Percentiles rank a stretch among this genome's conserved stretches.
Evolutionary conservation across 768 basidiomycete species (phyloP).

Genomic region (Tylopilus felleus): DNA sequence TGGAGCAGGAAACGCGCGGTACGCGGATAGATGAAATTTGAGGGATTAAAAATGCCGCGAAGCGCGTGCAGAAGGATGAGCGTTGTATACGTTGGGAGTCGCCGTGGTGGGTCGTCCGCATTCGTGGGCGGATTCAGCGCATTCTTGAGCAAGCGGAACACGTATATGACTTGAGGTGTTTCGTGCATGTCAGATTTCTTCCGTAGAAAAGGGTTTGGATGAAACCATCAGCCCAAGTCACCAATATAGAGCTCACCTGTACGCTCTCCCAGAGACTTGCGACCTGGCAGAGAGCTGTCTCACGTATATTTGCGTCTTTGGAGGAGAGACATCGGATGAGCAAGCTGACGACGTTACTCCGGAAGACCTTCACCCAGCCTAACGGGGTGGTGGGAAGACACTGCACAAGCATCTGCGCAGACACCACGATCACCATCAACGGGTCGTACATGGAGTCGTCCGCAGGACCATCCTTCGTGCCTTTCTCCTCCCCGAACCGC

Average conservation of each 20-base stretch:
- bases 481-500: conserved; percentile 38
- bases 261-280: conserved; percentile 57
- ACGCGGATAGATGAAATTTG: conserved; percentile 83
- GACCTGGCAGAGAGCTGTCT: conserved; percentile 58
- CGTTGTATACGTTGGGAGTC: conserved; percentile 75
- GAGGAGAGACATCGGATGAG: conserved; percentile 72
- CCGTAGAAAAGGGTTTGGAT: not conserved
- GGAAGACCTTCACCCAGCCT: conserved; percentile 80
- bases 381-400: conserved; percentile 54
- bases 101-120: conserved; percentile 52
- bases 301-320: conserved; percentile 56
- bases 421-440: conserved; percentile 65
- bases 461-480: conserved; percentile 19
- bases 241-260: conserved; percentile 45
- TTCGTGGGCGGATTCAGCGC: conserved; percentile 9
- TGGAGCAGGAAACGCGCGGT: conserved; percentile 88
- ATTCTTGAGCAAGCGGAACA: conserved; percentile 45
- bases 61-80: conserved; percentile 83
- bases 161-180: conserved; percentile 65
- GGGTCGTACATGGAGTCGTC: conserved; percentile 71
- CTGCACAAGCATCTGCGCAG: conserved; percentile 61
- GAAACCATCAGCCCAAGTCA: not conserved
- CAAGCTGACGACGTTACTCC: conserved; percentile 74
- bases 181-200: conserved; percentile 74
- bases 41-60: conserved; percentile 80